Evolutionary conservation across 2,329 filamentous ascomycete genomes (phyloP).

Genomic region (Alternaria sp.): DNA sequence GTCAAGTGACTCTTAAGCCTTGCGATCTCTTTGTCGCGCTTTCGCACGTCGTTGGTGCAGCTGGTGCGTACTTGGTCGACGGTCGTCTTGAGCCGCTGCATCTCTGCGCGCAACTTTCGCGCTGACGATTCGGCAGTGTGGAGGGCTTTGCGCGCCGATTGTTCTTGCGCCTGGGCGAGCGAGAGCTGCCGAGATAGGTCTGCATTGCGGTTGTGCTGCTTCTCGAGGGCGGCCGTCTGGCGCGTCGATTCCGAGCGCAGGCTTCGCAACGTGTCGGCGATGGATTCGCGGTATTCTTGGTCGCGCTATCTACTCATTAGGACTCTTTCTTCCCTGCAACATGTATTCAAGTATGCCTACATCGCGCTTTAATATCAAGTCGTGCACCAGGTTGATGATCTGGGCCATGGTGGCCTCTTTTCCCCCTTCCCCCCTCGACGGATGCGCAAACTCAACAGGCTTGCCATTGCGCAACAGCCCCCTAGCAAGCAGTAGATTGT

Average conservation of each 20-base stretch:
- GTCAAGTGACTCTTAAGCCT: conserved; percentile 85
- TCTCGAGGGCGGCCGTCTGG: conserved; percentile 72
- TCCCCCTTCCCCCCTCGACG: conserved; percentile 69
- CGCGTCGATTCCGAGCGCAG: conserved; percentile 78
- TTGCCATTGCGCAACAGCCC: conserved; percentile 70
- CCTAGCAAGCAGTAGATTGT: conserved; percentile 70
- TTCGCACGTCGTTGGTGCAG: conserved; percentile 89
- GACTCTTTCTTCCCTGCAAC: background rate
- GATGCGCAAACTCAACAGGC: conserved; percentile 81
- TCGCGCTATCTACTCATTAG: conserved; percentile 70
- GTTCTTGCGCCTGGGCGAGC: conserved; percentile 73
- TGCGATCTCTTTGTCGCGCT: conserved; percentile 88
- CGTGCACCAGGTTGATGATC: conserved; percentile 93
- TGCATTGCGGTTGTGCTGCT: conserved; percentile 62
- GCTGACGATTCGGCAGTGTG: conserved; percentile 76
- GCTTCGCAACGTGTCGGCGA: conserved; percentile 78
- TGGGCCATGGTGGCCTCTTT: conserved; percentile 77
- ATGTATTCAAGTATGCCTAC: conserved; percentile 59
- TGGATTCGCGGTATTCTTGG: conserved; percentile 83
- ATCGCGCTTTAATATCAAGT: conserved; percentile 88
- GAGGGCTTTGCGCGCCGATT: conserved; percentile 73
- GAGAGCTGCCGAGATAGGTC: conserved; percentile 66
- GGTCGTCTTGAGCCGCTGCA: conserved; percentile 77
- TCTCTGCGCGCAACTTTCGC: conserved; percentile 83
- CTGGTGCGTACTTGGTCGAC: conserved; percentile 84